A percentile compares a stretch with the other conserved stretches of the same genome.
Evolutionary conservation across 495 filamentous ascomycete species (phyloP).

Genomic region (Penicillium verhagenii): DNA sequence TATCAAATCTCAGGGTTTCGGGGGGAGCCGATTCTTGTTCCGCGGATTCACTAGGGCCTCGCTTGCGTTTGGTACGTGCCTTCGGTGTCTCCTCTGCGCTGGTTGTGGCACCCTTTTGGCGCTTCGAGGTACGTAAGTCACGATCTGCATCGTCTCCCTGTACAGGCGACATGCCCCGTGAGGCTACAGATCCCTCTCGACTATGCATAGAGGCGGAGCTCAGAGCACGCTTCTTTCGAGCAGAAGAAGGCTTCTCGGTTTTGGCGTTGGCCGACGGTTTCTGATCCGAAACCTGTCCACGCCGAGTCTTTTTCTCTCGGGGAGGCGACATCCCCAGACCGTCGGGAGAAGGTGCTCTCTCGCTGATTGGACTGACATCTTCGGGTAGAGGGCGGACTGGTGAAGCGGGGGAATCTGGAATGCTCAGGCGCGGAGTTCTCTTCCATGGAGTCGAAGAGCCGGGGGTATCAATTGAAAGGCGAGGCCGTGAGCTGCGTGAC

Average conservation of each 20-base stretch:
- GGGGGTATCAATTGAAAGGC: constrained; percentile 44
- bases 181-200: constrained; percentile 57
- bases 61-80: constrained; percentile 39
- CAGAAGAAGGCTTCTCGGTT: constrained; percentile 32
- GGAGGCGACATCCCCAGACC: constrained; percentile 35
- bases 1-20: constrained; percentile 37
- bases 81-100: constrained; percentile 30
- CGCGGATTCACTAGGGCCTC: constrained; percentile 35
- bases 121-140: constrained; percentile 41
- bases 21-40: constrained; percentile 32
- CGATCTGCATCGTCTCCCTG: constrained; percentile 46
- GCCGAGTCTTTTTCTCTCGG: constrained; percentile 25
- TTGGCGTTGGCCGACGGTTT: constrained; percentile 30
- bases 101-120: constrained; percentile 43
- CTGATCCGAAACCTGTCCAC: constrained; percentile 20
- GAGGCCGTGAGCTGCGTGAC: constrained; percentile 30
- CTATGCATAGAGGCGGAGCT: constrained; percentile 58
- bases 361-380: constrained; percentile 56
- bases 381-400: constrained; percentile 47
- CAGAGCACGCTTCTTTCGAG: constrained; percentile 41
- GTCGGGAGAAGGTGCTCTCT: constrained; percentile 44
- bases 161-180: constrained; percentile 51
- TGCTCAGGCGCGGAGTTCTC: constrained; percentile 34
- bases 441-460: constrained; percentile 53
- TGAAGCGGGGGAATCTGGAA: constrained; percentile 43